phyloP scores from a whole-genome alignment of 2,329 filamentous ascomycete genomes.

The Talaromyces islandicus region DNA sequence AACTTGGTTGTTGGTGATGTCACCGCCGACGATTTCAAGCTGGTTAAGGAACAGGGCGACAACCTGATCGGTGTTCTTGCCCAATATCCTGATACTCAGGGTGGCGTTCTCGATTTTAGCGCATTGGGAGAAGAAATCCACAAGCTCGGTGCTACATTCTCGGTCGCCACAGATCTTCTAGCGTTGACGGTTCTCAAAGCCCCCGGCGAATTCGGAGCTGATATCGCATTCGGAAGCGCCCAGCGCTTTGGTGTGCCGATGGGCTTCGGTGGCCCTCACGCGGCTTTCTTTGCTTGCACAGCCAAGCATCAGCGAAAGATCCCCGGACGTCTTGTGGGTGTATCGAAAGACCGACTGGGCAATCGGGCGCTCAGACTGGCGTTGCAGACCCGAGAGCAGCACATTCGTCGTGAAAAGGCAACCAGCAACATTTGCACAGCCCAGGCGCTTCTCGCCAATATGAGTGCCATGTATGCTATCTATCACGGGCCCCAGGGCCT shows the following conservation, averaged over 20 bases:
- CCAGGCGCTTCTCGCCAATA: conserved; percentile 88
- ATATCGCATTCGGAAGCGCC: conserved; percentile 89
- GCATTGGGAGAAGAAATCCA: conserved; percentile 71
- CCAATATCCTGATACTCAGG: conserved; percentile 91
- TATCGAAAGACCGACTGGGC: conserved; percentile 85
- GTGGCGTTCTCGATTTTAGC: conserved; percentile 70
- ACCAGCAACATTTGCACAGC: conserved; percentile 97
- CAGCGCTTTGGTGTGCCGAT: conserved; percentile 89
- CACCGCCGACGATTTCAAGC: conserved; percentile 56
- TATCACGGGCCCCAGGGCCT: conserved; percentile 86
- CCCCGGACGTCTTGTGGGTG: conserved; percentile 80
- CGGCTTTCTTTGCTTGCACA: conserved; percentile 87
- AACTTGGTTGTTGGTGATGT: conserved; percentile 69
- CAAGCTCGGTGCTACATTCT: conserved; percentile 69
- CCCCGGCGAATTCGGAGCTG: conserved; percentile 89
- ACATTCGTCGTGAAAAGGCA: conserved; percentile 92
- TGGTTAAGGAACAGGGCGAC: conserved; percentile 68
- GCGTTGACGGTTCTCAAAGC: conserved; percentile 82
- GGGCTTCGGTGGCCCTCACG: conserved; percentile 90
- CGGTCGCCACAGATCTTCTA: conserved; percentile 82
- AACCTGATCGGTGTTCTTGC: conserved; percentile 83
- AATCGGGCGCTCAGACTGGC: conserved; percentile 75
- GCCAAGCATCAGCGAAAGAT: conserved; percentile 94
- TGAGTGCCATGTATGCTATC: conserved; percentile 89
- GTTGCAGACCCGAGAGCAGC: conserved; percentile 89